phyloP scores from a whole-genome alignment of 2,329 filamentous ascomycete species.

The Berkeleyomyces basicola region DNA sequence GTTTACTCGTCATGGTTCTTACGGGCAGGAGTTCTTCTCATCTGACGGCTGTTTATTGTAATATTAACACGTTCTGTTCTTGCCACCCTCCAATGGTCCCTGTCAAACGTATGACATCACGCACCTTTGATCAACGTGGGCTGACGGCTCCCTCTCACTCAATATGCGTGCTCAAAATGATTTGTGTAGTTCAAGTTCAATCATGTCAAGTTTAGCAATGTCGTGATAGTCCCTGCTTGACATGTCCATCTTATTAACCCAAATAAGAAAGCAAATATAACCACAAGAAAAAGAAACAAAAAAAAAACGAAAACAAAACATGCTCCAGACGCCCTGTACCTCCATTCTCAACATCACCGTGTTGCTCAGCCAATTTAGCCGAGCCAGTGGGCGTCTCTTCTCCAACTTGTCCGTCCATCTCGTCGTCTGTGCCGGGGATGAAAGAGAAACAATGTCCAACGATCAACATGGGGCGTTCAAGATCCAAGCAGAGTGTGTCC shows the following conservation, averaged over 20 bases:
- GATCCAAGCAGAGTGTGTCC: background rate
- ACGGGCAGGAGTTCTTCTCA: background rate
- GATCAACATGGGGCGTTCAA: background rate
- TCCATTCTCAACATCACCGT: background rate
- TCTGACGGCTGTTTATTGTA: background rate
- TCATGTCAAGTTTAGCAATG: background rate
- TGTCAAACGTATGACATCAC: background rate
- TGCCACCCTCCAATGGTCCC: background rate
- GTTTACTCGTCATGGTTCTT: background rate
- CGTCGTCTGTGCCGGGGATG: background rate
- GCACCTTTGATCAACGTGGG: background rate
- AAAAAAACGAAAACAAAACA: background rate
- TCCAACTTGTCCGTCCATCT: background rate
- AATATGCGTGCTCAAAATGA: background rate
- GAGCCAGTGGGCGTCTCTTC: background rate
- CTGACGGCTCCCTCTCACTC: background rate
- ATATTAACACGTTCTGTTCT: background rate
- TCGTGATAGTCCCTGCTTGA: background rate
- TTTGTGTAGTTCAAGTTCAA: background rate
- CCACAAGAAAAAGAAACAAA: background rate
- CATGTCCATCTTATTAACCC: background rate
- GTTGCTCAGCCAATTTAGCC: background rate
- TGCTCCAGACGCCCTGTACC: constrained; percentile 4
- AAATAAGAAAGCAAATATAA: background rate
- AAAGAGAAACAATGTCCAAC: background rate